Evolutionary conservation across 768 basidiomycete species (phyloP), one percentile per base, ranked within the genome.

Genomic region (Galerina marginata): DNA sequence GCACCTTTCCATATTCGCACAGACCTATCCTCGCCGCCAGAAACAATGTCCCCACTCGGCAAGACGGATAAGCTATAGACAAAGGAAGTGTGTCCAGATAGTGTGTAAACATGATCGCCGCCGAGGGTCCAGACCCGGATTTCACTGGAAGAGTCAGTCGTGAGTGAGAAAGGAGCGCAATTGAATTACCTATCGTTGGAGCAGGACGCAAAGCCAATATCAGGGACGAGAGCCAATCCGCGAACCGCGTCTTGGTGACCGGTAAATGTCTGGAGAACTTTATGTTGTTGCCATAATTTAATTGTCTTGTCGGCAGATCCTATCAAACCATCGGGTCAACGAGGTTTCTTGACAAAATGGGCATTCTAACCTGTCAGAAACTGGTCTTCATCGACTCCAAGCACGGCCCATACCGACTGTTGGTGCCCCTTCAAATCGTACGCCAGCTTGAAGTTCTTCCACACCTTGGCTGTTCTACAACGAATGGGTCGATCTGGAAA

Each of bases 51-150:
- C 16, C 96, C 92, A 61, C 77, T 86, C 1, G 95, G 90, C 16
- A 98, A 81, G 16, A 92, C 84, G 0, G 92, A 85, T 12, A 99
- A 73, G 58, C 91, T 90, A 77, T 99, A 99, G 12, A 99, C 94
- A 72, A 98, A 99, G 20, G 95, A 97, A 1, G 95, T 96, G 72
- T 99, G 97, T 1, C 95, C 97, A 4, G 91, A 89, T n/a, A 99
- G 75, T 0, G 88, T 86, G 69, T 90, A 89, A 55, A 90, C 80
- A 47, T 83, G 69, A 71, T 92, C 92, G 58, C 93, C 92, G 55
- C 86, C 89, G 43, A 94, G 81, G 11, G 92, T 90, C 92, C 96
- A 99, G 16, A 97, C 87, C 49, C 89, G 92, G 64, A 99, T 92
- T 74, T 95, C 90, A 65, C 96, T 97, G 62, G 25, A 61, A 57